Evolutionary conservation across 2,329 filamentous ascomycete genomes (phyloP).

Genomic region (Penicillium thymicola): DNA sequence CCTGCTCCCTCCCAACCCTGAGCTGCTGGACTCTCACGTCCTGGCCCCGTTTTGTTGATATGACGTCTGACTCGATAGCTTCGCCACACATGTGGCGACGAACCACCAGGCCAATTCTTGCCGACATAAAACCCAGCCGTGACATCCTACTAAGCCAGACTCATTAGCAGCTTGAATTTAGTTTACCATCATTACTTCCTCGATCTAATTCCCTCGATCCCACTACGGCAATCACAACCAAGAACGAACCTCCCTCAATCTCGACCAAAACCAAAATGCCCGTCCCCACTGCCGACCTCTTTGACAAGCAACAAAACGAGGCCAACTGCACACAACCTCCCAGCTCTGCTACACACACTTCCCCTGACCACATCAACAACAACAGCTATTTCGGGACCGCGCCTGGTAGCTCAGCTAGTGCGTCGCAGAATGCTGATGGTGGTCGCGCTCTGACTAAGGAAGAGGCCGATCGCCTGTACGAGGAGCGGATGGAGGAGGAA

Average conservation of each 20-base stretch:
- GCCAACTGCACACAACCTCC: slow-evolving; percentile 10
- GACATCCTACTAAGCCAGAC: not conserved
- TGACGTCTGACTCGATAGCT: not conserved
- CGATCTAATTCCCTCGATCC: not conserved
- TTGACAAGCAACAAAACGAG: slow-evolving; percentile 16
- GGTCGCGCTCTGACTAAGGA: slow-evolving; percentile 37
- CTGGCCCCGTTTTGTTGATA: not conserved
- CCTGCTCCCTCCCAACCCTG: too few species aligned
- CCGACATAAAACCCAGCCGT: not conserved
- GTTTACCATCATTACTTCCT: not conserved
- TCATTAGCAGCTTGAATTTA: not conserved
- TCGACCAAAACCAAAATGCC: slow-evolving; percentile 18
- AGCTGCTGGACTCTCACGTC: not conserved
- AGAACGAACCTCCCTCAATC: not conserved
- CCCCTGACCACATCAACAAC: slow-evolving; percentile 2
- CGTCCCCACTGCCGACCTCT: slow-evolving; percentile 18
- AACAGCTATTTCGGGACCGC: slow-evolving; percentile 15
- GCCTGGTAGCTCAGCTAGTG: slow-evolving; percentile 18
- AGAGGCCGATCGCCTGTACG: slow-evolving; percentile 44
- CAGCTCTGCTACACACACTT: not conserved
- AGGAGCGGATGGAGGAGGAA: slow-evolving; percentile 49
- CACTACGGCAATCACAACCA: not conserved
- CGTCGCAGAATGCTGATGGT: slow-evolving; percentile 17
- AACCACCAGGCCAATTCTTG: not conserved
- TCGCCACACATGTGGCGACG: slow-evolving; percentile 9